Conservation (phyloP, 768 basidiomycete species). For the Phylloporus sp. region DNA sequence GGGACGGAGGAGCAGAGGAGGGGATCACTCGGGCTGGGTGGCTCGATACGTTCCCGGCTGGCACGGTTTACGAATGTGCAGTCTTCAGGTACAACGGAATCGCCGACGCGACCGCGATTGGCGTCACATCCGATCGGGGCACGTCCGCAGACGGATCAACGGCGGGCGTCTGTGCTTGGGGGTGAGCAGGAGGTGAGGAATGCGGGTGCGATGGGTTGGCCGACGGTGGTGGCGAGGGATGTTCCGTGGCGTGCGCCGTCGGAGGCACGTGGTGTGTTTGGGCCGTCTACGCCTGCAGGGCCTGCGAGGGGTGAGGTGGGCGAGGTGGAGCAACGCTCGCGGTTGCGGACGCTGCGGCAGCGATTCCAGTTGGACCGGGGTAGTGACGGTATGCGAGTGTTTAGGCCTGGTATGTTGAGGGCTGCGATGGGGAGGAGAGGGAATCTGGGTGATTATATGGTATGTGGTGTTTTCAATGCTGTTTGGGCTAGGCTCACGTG, state of each 20-base stretch:
- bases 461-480: slow-evolving; percentile 30
- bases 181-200: not conserved
- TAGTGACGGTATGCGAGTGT: slow-evolving; percentile 15
- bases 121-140: slow-evolving; percentile 24
- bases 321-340: slow-evolving; percentile 21
- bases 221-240: slow-evolving; percentile 13
- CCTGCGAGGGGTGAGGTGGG: slow-evolving; percentile 7
- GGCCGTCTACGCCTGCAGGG: not conserved
- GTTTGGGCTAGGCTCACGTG: slow-evolving; percentile 1
- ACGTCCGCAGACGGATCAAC: slow-evolving; percentile 19
- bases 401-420: slow-evolving; percentile 24
- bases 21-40: slow-evolving; percentile 19
- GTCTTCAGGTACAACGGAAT: slow-evolving; percentile 10
- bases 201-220: slow-evolving; percentile 6
- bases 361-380: slow-evolving; percentile 28
- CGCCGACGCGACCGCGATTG: slow-evolving; percentile 20
- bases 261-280: slow-evolving; percentile 12
- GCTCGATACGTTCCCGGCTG: slow-evolving; percentile 25
- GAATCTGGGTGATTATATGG: slow-evolving; percentile 48
- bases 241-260: slow-evolving; percentile 23
- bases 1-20: slow-evolving; percentile 13
- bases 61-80: slow-evolving; percentile 22
- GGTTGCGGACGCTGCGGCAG: slow-evolving; percentile 25
- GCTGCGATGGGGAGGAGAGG: slow-evolving; percentile 21
- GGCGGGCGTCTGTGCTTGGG: slow-evolving; percentile 9